Evolutionary conservation across 495 filamentous ascomycete species (phyloP), one percentile per base, ranked within the genome.

Genomic region (Friedmanniomyces endolithicus): DNA sequence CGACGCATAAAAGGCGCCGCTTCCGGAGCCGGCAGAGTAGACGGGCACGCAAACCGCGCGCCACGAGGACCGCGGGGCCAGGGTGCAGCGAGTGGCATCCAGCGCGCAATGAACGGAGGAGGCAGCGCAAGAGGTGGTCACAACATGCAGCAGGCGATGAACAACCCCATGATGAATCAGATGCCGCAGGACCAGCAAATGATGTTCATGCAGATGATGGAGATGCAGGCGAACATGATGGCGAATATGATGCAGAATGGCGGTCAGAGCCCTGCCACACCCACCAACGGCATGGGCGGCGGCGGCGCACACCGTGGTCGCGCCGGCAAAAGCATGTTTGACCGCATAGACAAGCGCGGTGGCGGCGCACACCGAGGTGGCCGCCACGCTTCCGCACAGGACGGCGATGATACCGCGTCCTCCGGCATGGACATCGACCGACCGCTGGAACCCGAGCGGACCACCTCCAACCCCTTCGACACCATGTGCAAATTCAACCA

Each of bases 401-500:
- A 41, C 50, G 55, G 51, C 50, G 37, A 66, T 52, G 45, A 51
- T 25, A 11, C 65, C 12, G 16, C 11, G 16, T 2, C 8, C 12
- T 14, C 27, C 57, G 66, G 61, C n/a, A 68, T 69, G 65, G 67
- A 67, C 23, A 47, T 78, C 72, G 74, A 77, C 53, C 63, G 37
- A 1, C 52, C 52, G 2, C 52, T 55, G 1, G 55, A 58, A 37
- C 31, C 64, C 67, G 24, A 66, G 67, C 31, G 34, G 70, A 74
- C 62, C 70, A 6, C 46, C 63, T 54, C 76, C 71, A 6, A 46
- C 63, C 54, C 76, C 66, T 48, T 73, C 64, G 58, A 65, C 37
- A 74, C 77, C 47, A 72, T 79, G 33, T 99, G 92, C 77, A 86
- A 82, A 44, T 99, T 83, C 72, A 95, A 95, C 70, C 74, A 88